phyloP scores from a whole-genome alignment of 352 stramenopile genomes.

The Globisporangium echinulatum region DNA sequence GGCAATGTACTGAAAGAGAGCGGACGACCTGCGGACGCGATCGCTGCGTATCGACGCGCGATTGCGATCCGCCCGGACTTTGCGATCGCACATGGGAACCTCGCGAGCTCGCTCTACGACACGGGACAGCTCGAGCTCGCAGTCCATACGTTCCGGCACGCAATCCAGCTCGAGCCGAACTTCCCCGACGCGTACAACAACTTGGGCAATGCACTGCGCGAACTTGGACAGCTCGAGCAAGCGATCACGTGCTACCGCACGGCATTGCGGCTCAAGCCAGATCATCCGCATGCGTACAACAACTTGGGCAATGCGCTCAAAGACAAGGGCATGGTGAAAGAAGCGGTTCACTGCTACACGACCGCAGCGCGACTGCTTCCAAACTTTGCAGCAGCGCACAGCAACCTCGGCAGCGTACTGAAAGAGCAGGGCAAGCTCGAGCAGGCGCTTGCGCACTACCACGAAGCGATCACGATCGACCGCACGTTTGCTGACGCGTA shows the following conservation, averaged over 20 bases:
- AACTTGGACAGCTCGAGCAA: conserved; percentile 76
- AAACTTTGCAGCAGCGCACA: conserved; percentile 90
- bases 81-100: conserved; percentile 89
- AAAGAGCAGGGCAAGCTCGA: conserved; percentile 93
- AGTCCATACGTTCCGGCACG: conserved; percentile 85
- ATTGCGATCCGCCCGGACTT: conserved; percentile 86
- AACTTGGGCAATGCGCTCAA: conserved; percentile 92
- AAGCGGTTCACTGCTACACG: conserved; percentile 92
- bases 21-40: conserved; percentile 62
- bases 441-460: conserved; percentile 92
- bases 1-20: conserved; percentile 83
- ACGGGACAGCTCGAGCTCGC: conserved; percentile 76
- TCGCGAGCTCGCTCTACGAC: conserved; percentile 89
- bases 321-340: conserved; percentile 89
- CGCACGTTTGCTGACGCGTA: conserved; percentile 89
- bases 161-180: conserved; percentile 90
- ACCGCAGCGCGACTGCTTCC: conserved; percentile 87
- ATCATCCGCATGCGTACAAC: conserved; percentile 93
- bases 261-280: conserved; percentile 84
- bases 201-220: conserved; percentile 87
- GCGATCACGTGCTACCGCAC: conserved; percentile 86
- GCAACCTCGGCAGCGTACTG: conserved; percentile 92
- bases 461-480: conserved; percentile 91
- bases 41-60: conserved; percentile 79
- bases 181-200: conserved; percentile 94